Evolutionary conservation across 371 early-diverging fungal genomes (phyloP).

Genomic region (Mucor irregularis): DNA sequence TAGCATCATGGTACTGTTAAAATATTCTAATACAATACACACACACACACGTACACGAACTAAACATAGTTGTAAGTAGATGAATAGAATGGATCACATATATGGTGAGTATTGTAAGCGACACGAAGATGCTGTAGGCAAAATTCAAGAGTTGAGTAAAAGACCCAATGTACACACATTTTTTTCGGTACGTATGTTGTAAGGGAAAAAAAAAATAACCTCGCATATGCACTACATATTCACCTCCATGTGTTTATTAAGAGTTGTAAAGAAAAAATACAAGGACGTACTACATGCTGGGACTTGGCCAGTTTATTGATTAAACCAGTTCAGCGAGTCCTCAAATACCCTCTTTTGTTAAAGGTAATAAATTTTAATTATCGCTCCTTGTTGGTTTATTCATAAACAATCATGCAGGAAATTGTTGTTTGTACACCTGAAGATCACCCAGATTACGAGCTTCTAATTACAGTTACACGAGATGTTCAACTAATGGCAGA

Average conservation of each 20-base stretch:
- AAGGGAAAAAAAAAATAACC: background rate
- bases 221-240: background rate
- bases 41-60: background rate
- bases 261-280: slow-evolving; percentile 52
- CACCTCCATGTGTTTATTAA: slow-evolving; percentile 4
- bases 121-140: slow-evolving; percentile 66
- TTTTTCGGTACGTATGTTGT: slow-evolving; percentile 46
- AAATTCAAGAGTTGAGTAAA: slow-evolving; percentile 55
- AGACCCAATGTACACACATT: slow-evolving; percentile 51
- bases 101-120: slow-evolving; percentile 80
- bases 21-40: background rate
- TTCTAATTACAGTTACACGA: slow-evolving; percentile 45
- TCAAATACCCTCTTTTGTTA: slow-evolving; percentile 82
- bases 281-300: slow-evolving; percentile 78
- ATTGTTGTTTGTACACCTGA: slow-evolving; percentile 62
- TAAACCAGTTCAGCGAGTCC: slow-evolving; percentile 85
- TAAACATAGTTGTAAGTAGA: slow-evolving; percentile 24
- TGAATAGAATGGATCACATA: slow-evolving; percentile 52
- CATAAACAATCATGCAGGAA: slow-evolving; percentile 44
- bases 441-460: slow-evolving; percentile 54
- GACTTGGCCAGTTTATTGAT: slow-evolving; percentile 78
- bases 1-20: slow-evolving; percentile 48
- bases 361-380: slow-evolving; percentile 2
- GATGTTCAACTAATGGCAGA: slow-evolving; percentile 73
- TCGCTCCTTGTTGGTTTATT: background rate